Evolutionary conservation across 2,329 filamentous ascomycete genomes (phyloP), one percentile per base, ranked within the genome.

Genomic region (Xylariaceae sp.): DNA sequence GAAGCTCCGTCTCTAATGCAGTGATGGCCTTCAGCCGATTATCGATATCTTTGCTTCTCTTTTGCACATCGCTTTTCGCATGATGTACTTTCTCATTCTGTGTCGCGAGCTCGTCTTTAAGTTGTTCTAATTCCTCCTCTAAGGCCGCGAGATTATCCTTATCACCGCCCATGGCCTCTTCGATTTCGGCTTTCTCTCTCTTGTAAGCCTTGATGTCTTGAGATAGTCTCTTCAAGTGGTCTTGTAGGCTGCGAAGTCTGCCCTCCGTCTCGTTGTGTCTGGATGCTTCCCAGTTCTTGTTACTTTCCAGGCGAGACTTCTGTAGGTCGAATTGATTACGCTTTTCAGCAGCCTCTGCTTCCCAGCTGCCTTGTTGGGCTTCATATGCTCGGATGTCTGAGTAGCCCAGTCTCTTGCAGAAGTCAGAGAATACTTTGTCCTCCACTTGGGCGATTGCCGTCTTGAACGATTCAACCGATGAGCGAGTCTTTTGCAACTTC

Each of bases 381-480:
- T 97, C 91, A 66, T 97, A 99, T 55, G 90, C 88, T 55, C 92
- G 88, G 60, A 99, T 95, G 65, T 95, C 87, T 55, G 83, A 79
- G 69, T 96, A 97, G 0, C 91, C 90, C 26, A 96, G 83, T 53
- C 88, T 84, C 64, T 84, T 81, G 74, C 94, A 99, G 74, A 99
- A 99, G 41, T 79, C 78, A 27, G 79, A 79, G 70, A 96, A 99
- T 32, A 99, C 80, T 63, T 91, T 81, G 68, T 99, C 94, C 68
- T 96, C 91, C 19, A 96, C 88, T 52, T 83, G 80, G 43, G 87
- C 82, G 57, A 97, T 88, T 1, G 87, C 83, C 47, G 73, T 71
- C 56, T 76, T 74, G 63, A 81, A 80, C 64, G 80, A 76, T 32
- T 77, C 71, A 30, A 83, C 78, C 1, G 76, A 76, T 35, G 70